Conservation (phyloP, 73 alveolate species). For the Uronychia binucleata region DNA sequence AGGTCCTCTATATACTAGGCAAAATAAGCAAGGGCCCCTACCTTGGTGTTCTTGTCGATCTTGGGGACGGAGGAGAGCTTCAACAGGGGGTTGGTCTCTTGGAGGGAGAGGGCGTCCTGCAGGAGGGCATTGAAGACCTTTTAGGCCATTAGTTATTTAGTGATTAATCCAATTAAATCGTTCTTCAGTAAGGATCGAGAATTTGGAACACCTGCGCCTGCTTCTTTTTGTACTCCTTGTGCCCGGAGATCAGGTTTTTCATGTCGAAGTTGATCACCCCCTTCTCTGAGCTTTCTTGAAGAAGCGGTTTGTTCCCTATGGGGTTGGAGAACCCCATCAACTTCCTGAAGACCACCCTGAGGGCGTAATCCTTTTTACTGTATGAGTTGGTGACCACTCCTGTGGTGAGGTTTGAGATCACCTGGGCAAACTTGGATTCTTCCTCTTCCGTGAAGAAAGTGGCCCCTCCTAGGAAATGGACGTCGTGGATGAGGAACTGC, state of each 20-base stretch:
- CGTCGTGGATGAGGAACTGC: background rate
- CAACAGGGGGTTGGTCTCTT: background rate
- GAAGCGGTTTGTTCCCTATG: background rate
- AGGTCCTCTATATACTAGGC: background rate
- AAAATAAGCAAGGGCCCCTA: background rate
- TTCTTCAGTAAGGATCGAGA: background rate
- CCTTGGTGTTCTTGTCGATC: background rate
- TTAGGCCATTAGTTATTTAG: background rate
- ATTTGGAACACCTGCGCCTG: background rate
- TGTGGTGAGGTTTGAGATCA: background rate
- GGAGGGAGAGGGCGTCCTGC: background rate
- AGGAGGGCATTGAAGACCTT: background rate
- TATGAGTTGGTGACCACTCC: slow-evolving; percentile 2
- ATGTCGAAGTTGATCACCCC: background rate
- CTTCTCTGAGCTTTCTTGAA: background rate
- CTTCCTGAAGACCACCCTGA: background rate
- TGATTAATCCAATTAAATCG: background rate
- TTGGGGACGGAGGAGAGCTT: background rate
- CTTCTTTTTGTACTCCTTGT: slow-evolving; percentile 1
- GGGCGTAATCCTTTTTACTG: background rate
- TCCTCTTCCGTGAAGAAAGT: background rate
- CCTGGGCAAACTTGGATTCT: background rate
- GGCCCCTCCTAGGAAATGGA: slow-evolving; percentile 10
- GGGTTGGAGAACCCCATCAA: background rate
- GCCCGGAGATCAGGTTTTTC: background rate